These are phyloP conservation scores for Boletus semigastroideus DNA, from an alignment of 1,284 basidiomycete genomes.

Conservation along the genomic window DNA sequence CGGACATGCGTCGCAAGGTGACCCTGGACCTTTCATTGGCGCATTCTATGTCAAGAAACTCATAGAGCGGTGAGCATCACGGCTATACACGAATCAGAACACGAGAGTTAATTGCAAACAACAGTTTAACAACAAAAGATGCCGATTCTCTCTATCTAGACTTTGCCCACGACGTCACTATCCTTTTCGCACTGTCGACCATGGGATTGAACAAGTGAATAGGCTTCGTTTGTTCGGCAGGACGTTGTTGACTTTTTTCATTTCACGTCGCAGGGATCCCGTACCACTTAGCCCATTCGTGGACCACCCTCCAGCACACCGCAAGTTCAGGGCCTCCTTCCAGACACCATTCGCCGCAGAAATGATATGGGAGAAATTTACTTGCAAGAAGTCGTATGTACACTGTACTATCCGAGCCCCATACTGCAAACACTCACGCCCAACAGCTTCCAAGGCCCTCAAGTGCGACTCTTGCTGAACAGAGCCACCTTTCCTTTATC, in stretches of 20 bases:
- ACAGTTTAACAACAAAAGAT: constrained; percentile 35
- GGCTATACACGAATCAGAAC: neutral
- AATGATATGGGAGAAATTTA: constrained; percentile 49
- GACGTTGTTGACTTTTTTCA: neutral
- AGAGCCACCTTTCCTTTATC: constrained; percentile 40
- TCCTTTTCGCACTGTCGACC: constrained; percentile 44
- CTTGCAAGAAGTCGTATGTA: constrained; percentile 38
- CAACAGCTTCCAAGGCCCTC: constrained; percentile 26
- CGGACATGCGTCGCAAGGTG: constrained; percentile 37
- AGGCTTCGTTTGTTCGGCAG: neutral
- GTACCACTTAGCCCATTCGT: constrained; percentile 29
- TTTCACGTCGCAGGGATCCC: constrained; percentile 29
- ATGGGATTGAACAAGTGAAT: constrained; percentile 44
- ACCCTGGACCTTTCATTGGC: constrained; percentile 41
- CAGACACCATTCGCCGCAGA: constrained; percentile 46
- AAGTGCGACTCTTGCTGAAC: constrained; percentile 48
- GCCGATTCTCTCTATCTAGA: constrained; percentile 44
- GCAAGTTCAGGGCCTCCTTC: constrained; percentile 41
- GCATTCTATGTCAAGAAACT: constrained; percentile 44
- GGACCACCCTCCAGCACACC: constrained; percentile 26
- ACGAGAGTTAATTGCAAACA: neutral
- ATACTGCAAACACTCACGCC: neutral
- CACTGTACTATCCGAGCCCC: neutral
- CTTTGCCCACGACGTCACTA: constrained; percentile 49
- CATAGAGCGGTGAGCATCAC: constrained; percentile 36